Percentiles rank a stretch among this genome's conserved stretches.
These are phyloP conservation scores for Pontederia paniculata DNA, from an alignment of 176 grass and related monocot species.

Conservation along the genomic window DNA sequence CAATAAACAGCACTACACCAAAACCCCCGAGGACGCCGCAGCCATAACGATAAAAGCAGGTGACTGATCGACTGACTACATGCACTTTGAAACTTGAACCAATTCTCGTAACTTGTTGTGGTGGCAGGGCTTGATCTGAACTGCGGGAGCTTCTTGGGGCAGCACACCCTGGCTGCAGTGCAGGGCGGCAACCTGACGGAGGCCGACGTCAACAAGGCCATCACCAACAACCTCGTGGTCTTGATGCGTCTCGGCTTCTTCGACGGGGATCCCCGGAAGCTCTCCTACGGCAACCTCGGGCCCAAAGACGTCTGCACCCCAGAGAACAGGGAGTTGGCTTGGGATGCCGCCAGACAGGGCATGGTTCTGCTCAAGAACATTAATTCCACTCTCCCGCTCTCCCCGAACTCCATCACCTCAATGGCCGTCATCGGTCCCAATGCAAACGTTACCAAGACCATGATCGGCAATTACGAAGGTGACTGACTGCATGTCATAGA, in stretches of 20 bases:
- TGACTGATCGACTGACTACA: background rate
- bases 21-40: conserved; percentile 55
- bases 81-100: background rate
- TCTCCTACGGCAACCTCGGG: conserved; percentile 34
- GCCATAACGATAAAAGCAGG: conserved; percentile 51
- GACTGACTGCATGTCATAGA: background rate
- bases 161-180: conserved; percentile 25
- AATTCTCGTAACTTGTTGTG: conserved; percentile 1
- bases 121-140: conserved; percentile 58
- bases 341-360: conserved; percentile 62
- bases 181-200: conserved; percentile 36
- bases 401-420: background rate
- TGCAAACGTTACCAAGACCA: conserved; percentile 24
- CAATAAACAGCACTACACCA: conserved; percentile 23
- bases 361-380: conserved; percentile 72
- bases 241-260: conserved; percentile 74
- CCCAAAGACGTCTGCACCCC: conserved; percentile 33
- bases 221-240: conserved; percentile 40
- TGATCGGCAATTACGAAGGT: conserved; percentile 57
- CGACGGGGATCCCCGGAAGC: conserved; percentile 41
- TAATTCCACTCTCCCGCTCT: conserved; percentile 27
- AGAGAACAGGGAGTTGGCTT: conserved; percentile 42
- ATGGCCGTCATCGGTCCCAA: conserved; percentile 55
- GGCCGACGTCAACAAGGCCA: conserved; percentile 43
- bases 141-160: conserved; percentile 35